These are phyloP conservation scores for Sclerotinia spermophila DNA, from an alignment of 2,329 filamentous ascomycete species.

Conservation along the genomic window DNA sequence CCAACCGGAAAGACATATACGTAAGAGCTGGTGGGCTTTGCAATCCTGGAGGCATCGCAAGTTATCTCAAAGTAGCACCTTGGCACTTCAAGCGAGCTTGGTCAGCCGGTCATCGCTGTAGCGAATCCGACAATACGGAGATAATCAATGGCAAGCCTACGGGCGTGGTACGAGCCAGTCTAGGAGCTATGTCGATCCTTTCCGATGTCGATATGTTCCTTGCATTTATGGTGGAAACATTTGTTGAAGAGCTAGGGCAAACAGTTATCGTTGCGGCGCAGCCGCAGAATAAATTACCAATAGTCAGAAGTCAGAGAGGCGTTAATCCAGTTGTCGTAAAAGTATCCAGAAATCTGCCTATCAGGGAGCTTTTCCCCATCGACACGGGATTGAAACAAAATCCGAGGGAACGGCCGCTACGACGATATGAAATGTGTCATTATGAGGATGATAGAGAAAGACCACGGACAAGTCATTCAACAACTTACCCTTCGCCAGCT, in stretches of 20 bases:
- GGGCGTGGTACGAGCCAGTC: slow-evolving; percentile 76
- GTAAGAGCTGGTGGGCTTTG: slow-evolving; percentile 84
- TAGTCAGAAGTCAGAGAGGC: neutral
- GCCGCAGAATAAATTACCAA: neutral
- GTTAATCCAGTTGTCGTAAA: neutral
- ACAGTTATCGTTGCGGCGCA: neutral
- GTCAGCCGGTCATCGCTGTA: slow-evolving; percentile 78
- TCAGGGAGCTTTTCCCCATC: neutral
- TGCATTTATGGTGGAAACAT: slow-evolving; percentile 58
- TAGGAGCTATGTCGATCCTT: slow-evolving; percentile 84
- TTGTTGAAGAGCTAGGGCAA: slow-evolving; percentile 19
- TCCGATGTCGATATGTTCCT: slow-evolving; percentile 70
- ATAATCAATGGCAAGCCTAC: slow-evolving; percentile 81
- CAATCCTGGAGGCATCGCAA: slow-evolving; percentile 82
- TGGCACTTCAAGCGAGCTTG: slow-evolving; percentile 84
- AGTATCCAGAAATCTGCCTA: slow-evolving; percentile 3
- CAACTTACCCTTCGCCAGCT: neutral
- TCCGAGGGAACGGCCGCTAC: neutral
- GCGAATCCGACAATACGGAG: slow-evolving; percentile 64
- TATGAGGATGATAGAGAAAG: neutral
- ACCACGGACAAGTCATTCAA: slow-evolving; percentile 12
- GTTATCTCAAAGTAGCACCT: slow-evolving; percentile 64
- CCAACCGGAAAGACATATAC: slow-evolving; percentile 74
- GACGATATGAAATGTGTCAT: neutral
- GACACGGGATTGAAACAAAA: neutral